phyloP scores from a whole-genome alignment of 1,284 basidiomycete genomes.

The Coriolopsis trogii region DNA sequence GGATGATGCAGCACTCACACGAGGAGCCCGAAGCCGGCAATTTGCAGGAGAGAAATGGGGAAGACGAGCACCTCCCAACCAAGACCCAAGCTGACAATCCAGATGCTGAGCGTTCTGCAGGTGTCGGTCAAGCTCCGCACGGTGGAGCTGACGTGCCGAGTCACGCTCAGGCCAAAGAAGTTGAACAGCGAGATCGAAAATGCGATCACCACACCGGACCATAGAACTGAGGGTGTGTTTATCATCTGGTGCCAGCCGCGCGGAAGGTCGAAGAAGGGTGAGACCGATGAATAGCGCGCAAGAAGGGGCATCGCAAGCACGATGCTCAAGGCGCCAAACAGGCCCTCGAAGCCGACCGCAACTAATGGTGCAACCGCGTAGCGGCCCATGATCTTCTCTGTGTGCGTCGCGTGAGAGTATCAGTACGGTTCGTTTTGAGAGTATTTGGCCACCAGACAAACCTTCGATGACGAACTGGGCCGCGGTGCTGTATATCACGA shows the following conservation, averaged over 20 bases:
- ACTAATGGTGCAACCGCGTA: slow-evolving; percentile 92
- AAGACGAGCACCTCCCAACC: slow-evolving; percentile 93
- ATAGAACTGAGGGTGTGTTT: slow-evolving; percentile 76
- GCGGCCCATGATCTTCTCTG: slow-evolving; percentile 87
- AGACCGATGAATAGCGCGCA: slow-evolving; percentile 64
- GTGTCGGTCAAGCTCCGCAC: slow-evolving; percentile 93
- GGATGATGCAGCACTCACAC: slow-evolving; percentile 61
- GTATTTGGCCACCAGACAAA: slow-evolving; percentile 37
- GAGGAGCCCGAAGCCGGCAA: slow-evolving; percentile 87
- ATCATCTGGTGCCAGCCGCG: slow-evolving; percentile 92
- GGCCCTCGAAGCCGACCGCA: slow-evolving; percentile 93
- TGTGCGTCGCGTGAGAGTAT: slow-evolving; percentile 9
- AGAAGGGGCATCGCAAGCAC: slow-evolving; percentile 71
- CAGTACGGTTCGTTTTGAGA: background rate
- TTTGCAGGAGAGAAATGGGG: slow-evolving; percentile 85
- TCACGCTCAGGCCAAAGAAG: slow-evolving; percentile 93
- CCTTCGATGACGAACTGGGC: slow-evolving; percentile 96
- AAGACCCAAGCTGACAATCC: slow-evolving; percentile 82
- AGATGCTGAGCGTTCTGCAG: slow-evolving; percentile 93
- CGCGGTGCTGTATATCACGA: slow-evolving; percentile 63
- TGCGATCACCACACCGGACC: slow-evolving; percentile 79
- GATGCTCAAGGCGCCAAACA: slow-evolving; percentile 87
- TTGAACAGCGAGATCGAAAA: slow-evolving; percentile 85
- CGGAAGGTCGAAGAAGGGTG: slow-evolving; percentile 78
- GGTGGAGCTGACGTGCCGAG: slow-evolving; percentile 87